A percentile compares a stretch with the other conserved stretches of the same genome.
Conservation (phyloP, 106 monocot species). For the Chionographis japonica region DNA sequence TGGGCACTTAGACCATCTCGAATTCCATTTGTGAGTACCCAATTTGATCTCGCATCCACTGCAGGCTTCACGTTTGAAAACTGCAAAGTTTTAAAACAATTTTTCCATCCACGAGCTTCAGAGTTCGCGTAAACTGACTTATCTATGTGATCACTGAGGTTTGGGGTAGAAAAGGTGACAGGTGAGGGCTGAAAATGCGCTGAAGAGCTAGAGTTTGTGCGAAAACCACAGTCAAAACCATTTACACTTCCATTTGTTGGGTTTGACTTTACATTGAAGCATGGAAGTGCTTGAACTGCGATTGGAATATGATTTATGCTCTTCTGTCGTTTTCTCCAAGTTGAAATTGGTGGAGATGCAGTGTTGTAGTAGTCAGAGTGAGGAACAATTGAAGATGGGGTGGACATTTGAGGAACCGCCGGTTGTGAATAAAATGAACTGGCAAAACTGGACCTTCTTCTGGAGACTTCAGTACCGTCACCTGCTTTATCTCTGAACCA, state of each 20-base stretch:
- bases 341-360: conserved; percentile 8
- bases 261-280: not conserved
- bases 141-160: not conserved
- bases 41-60: conserved; percentile 23
- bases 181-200: no score
- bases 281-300: conserved; percentile 21
- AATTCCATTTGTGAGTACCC: conserved; percentile 10
- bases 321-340: conserved; percentile 12
- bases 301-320: not conserved
- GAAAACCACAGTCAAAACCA: conserved; percentile 2
- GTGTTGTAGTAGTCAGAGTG: conserved; percentile 4
- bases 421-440: conserved; percentile 4
- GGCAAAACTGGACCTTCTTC: not conserved
- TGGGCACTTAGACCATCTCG: conserved; percentile 3
- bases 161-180: conserved; percentile 3
- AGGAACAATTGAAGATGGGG: conserved; percentile 14
- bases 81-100: not conserved
- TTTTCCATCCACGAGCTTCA: not conserved
- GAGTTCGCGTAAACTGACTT: not conserved
- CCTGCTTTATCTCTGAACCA: conserved; percentile 19
- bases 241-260: not conserved
- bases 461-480: conserved; percentile 9
- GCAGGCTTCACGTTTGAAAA: conserved; percentile 8
- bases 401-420: not conserved
- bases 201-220: not conserved